A percentile compares a stretch with the other conserved stretches of the same genome.
Evolutionary conservation across 2,329 filamentous ascomycete species (phyloP).

Genomic region (Aureobasidium sp.): DNA sequence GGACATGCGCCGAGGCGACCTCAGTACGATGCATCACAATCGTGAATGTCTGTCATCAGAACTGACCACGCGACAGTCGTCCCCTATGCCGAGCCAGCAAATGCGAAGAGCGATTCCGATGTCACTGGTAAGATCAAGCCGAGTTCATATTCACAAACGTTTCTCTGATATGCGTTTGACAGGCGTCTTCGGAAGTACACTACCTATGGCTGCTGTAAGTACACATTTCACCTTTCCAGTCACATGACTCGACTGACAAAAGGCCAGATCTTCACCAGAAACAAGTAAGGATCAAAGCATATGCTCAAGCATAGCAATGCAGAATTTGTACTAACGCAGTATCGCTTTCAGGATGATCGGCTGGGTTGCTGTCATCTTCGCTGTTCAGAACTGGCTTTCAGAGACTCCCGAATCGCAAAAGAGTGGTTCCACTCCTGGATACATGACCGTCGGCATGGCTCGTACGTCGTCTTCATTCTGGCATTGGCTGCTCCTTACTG

Average conservation of each 20-base stretch:
- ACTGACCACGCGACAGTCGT: conserved; percentile 56
- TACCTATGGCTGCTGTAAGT: conserved; percentile 81
- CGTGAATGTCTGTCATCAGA: conserved; percentile 15
- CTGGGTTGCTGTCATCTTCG: conserved; percentile 67
- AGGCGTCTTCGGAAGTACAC: conserved; percentile 64
- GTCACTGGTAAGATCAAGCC: conserved; percentile 55
- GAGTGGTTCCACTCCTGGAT: conserved; percentile 60
- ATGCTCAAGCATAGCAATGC: background rate
- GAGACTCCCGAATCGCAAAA: conserved; percentile 63
- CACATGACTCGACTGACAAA: conserved; percentile 25
- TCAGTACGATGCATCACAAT: conserved; percentile 50
- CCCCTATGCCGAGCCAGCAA: conserved; percentile 72
- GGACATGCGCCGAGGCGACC: conserved; percentile 67
- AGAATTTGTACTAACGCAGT: background rate
- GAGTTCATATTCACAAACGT: background rate
- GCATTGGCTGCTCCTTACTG: conserved; percentile 3
- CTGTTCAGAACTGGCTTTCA: conserved; percentile 69
- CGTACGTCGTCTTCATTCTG: conserved; percentile 43
- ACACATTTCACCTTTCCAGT: conserved; percentile 16
- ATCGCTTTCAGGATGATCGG: conserved; percentile 50
- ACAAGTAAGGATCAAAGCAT: conserved; percentile 54
- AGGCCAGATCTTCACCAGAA: conserved; percentile 74
- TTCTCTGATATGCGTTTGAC: conserved; percentile 21
- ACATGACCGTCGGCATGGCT: conserved; percentile 73
- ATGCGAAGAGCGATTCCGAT: conserved; percentile 58